Evolutionary conservation across 805 yeast genomes (phyloP).

Genomic region (Yamadazyma takamatsuzukensis): DNA sequence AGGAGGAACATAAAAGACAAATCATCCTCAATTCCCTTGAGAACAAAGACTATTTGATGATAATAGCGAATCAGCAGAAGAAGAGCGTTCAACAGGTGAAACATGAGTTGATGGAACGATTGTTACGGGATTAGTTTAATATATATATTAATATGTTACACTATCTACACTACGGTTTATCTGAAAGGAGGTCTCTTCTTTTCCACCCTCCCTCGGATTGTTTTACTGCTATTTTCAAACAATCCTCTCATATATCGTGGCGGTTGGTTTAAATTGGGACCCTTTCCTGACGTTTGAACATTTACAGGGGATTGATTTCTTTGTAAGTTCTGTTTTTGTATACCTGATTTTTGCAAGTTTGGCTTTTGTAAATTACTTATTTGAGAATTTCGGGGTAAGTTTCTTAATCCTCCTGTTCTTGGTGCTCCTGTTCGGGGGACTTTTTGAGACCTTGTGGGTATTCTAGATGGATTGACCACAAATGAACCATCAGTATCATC

Average conservation of each 20-base stretch:
- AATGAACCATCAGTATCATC: slow-evolving; percentile 12
- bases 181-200: slow-evolving; percentile 15
- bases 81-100: slow-evolving; percentile 41
- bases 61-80: slow-evolving; percentile 36
- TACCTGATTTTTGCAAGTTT: slow-evolving; percentile 1
- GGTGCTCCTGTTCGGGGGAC: too few relatives aligned
- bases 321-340: slow-evolving; percentile 1
- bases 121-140: slow-evolving; percentile 10
- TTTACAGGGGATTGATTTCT: too few relatives aligned
- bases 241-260: slow-evolving; percentile 41
- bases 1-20: slow-evolving; percentile 29
- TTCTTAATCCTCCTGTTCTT: too few relatives aligned
- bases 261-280: slow-evolving; percentile 42
- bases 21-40: slow-evolving; percentile 37
- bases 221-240: slow-evolving; percentile 17
- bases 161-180: slow-evolving; percentile 2
- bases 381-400: too few relatives aligned
- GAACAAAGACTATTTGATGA: slow-evolving; percentile 20
- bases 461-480: slow-evolving; percentile 22
- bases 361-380: too few relatives aligned
- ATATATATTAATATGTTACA: background rate
- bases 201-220: background rate
- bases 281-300: slow-evolving; percentile 7
- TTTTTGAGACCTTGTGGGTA: too few relatives aligned
- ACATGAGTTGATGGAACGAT: slow-evolving; percentile 32